These are phyloP conservation scores for Haematococcus lacustris DNA, from an alignment of 139 green algal species.

Conservation along the genomic window DNA sequence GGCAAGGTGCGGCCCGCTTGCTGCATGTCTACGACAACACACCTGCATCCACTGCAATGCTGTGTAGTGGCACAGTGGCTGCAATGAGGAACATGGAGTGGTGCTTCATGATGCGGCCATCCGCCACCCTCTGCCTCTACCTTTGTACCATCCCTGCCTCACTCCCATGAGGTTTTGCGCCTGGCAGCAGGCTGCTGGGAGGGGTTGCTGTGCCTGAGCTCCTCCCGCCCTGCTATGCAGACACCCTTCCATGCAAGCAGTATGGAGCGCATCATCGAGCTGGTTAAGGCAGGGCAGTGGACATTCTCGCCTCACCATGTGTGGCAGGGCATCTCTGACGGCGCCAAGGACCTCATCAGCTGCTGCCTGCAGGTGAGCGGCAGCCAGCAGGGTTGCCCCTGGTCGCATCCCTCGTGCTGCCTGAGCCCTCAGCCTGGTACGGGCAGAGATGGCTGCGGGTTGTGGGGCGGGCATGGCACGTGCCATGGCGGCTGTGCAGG, in stretches of 20 bases:
- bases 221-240: constrained; percentile 6
- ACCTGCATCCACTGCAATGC: background rate
- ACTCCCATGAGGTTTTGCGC: background rate
- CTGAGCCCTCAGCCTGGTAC: too few relatives aligned
- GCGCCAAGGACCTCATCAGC: constrained; percentile 22
- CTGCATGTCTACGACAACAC: background rate
- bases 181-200: background rate
- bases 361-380: constrained; percentile 5
- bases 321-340: constrained; percentile 21
- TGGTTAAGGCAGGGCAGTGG: constrained; percentile 24
- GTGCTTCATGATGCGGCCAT: too few relatives aligned
- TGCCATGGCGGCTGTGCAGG: too few relatives aligned
- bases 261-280: constrained; percentile 17
- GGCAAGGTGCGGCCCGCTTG: constrained; percentile 16
- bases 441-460: too few relatives aligned
- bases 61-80: background rate
- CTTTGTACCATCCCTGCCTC: background rate
- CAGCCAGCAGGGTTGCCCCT: too few relatives aligned
- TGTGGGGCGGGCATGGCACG: too few relatives aligned
- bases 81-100: background rate
- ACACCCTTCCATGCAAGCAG: constrained; percentile 25
- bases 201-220: background rate
- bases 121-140: background rate
- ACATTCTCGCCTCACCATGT: constrained; percentile 7
- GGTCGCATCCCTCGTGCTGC: too few relatives aligned